phyloP scores from a whole-genome alignment of 2,329 filamentous ascomycete genomes.

The Alternaria brassicae region DNA sequence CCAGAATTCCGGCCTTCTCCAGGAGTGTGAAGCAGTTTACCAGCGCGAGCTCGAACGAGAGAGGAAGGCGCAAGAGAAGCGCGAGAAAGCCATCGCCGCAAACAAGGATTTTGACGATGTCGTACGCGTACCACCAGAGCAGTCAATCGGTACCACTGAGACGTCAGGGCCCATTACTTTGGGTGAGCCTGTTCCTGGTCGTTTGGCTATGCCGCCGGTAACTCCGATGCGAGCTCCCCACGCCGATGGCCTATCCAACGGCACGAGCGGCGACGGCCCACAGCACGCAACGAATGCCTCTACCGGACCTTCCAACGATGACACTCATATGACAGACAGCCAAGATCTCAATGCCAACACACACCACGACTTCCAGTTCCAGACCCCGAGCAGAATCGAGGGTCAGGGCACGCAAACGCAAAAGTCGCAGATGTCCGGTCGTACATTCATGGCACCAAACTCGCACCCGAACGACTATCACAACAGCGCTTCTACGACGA shows the following conservation, averaged over 20 bases:
- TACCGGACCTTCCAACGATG: constrained; percentile 52
- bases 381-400: constrained; percentile 40
- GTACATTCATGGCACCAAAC: constrained; percentile 65
- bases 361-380: constrained; percentile 41
- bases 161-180: constrained; percentile 59
- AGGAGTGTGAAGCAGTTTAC: constrained; percentile 84
- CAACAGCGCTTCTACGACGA: constrained; percentile 91
- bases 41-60: constrained; percentile 68
- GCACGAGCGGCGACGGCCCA: constrained; percentile 51
- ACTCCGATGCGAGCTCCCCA: constrained; percentile 47
- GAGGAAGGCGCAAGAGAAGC: constrained; percentile 67
- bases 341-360: constrained; percentile 47
- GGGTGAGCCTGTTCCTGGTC: constrained; percentile 68
- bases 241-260: constrained; percentile 67
- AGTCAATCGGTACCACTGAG: constrained; percentile 54
- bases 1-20: constrained; percentile 60
- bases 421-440: constrained; percentile 70
- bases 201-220: constrained; percentile 53
- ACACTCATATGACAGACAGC: constrained; percentile 55
- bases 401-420: constrained; percentile 55
- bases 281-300: constrained; percentile 52
- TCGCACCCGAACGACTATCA: constrained; percentile 68
- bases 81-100: constrained; percentile 46
- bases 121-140: constrained; percentile 51
- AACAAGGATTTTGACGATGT: constrained; percentile 50